Evolutionary conservation across 2,329 filamentous ascomycete genomes (phyloP).

Genomic region (Xenosphaeropsis pyriputrescens): DNA sequence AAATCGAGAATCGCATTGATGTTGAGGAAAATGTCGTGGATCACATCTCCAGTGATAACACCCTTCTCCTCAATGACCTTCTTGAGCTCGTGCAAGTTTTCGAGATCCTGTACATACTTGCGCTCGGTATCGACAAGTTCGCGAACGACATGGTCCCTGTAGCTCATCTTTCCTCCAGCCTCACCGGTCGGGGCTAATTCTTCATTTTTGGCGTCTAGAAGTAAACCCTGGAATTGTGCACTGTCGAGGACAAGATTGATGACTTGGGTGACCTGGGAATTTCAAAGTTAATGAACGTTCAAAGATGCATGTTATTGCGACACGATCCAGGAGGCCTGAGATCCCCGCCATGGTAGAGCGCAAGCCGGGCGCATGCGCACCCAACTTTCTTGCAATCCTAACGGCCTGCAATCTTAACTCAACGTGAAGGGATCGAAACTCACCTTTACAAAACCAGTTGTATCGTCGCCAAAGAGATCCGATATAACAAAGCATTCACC

Average conservation of each 20-base stretch:
- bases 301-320: background rate
- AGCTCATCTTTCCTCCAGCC: slow-evolving; percentile 47
- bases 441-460: slow-evolving; percentile 93
- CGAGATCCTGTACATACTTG: slow-evolving; percentile 94
- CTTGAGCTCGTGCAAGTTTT: slow-evolving; percentile 86
- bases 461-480: slow-evolving; percentile 86
- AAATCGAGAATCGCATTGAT: slow-evolving; percentile 91
- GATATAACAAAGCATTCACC: slow-evolving; percentile 83
- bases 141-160: slow-evolving; percentile 75
- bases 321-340: background rate
- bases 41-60: slow-evolving; percentile 73
- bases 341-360: background rate
- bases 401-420: no score
- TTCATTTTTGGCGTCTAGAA: slow-evolving; percentile 45
- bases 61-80: slow-evolving; percentile 79
- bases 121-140: slow-evolving; percentile 91
- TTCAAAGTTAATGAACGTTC: background rate
- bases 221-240: slow-evolving; percentile 61
- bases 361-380: no score
- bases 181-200: slow-evolving; percentile 30
- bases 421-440: background rate
- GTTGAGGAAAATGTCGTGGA: slow-evolving; percentile 94
- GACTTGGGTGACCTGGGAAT: slow-evolving; percentile 61
- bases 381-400: no score
- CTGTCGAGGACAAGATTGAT: slow-evolving; percentile 87